Percentiles rank a stretch among this genome's conserved stretches.
Evolutionary conservation across 2,329 filamentous ascomycete genomes (phyloP).

Genomic region (Colletotrichum plurivorum): DNA sequence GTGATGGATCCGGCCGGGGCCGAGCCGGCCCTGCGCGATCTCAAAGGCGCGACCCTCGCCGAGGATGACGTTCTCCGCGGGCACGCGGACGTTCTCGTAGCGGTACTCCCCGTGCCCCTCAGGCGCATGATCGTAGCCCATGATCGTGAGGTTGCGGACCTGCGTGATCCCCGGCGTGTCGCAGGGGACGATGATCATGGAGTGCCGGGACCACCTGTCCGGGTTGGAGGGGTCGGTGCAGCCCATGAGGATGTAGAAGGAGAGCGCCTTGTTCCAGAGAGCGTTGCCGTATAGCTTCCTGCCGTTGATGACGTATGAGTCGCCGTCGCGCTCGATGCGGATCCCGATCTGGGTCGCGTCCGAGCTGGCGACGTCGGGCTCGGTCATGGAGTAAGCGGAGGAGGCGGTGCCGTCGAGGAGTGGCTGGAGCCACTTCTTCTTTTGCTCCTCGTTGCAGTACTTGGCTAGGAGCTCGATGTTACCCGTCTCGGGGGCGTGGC

Average conservation of each 20-base stretch:
- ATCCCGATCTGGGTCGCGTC: slow-evolving; percentile 95
- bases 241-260: slow-evolving; percentile 96
- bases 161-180: slow-evolving; percentile 89
- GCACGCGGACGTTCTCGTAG: slow-evolving; percentile 92
- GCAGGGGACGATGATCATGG: slow-evolving; percentile 89
- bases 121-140: slow-evolving; percentile 96
- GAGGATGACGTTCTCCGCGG: slow-evolving; percentile 86
- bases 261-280: slow-evolving; percentile 50
- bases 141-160: slow-evolving; percentile 92
- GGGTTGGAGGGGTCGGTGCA: slow-evolving; percentile 84
- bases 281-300: slow-evolving; percentile 52
- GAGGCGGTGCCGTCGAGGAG: slow-evolving; percentile 88
- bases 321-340: slow-evolving; percentile 84
- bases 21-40: slow-evolving; percentile 96
- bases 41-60: slow-evolving; percentile 96
- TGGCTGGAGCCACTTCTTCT: slow-evolving; percentile 85
- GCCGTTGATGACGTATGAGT: slow-evolving; percentile 92
- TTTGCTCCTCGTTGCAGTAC: slow-evolving; percentile 89
- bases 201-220: slow-evolving; percentile 90
- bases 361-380: slow-evolving; percentile 87
- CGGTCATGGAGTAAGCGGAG: slow-evolving; percentile 94
- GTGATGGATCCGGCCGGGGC: slow-evolving; percentile 96
- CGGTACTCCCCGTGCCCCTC: slow-evolving; percentile 95
- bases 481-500: slow-evolving; percentile 90
- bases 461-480: slow-evolving; percentile 97